Evolutionary conservation across 2,329 filamentous ascomycete species (phyloP).

Genomic region (Cladorrhinum sp.): DNA sequence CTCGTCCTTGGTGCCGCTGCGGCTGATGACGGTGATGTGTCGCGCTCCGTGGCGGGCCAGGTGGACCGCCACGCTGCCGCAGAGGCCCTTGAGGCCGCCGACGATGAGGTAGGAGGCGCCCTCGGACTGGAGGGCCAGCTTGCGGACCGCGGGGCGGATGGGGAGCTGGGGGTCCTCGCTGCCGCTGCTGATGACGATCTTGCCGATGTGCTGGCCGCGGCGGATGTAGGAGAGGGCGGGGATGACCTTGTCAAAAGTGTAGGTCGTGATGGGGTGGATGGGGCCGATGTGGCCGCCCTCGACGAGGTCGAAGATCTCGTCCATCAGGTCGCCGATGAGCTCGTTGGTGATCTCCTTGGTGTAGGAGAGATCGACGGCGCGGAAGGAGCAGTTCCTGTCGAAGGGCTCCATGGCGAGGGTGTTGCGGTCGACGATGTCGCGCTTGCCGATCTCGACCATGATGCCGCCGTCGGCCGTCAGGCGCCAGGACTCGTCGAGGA

Average conservation of each 20-base stretch:
- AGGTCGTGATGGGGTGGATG: slow-evolving; percentile 28
- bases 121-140: slow-evolving; percentile 24
- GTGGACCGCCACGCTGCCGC: slow-evolving; percentile 34
- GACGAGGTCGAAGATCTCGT: slow-evolving; percentile 13
- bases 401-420: slow-evolving; percentile 24
- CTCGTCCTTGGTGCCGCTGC: slow-evolving; percentile 33
- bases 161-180: slow-evolving; percentile 23
- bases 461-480: slow-evolving; percentile 32
- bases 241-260: slow-evolving; percentile 27
- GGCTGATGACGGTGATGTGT: slow-evolving; percentile 30
- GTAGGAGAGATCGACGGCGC: slow-evolving; percentile 4
- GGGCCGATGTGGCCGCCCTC: slow-evolving; percentile 22
- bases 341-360: not conserved
- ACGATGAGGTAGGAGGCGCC: slow-evolving; percentile 35
- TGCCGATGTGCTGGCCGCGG: slow-evolving; percentile 41
- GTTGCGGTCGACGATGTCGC: slow-evolving; percentile 24
- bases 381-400: slow-evolving; percentile 20
- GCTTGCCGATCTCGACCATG: slow-evolving; percentile 32
- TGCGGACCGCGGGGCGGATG: slow-evolving; percentile 19
- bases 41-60: slow-evolving; percentile 34
- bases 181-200: slow-evolving; percentile 34
- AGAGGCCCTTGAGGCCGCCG: slow-evolving; percentile 37
- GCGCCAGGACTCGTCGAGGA: slow-evolving; percentile 31
- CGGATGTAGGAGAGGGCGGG: slow-evolving; percentile 43
- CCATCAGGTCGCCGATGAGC: not conserved